Evolutionary conservation across 2,329 filamentous ascomycete species (phyloP).

Genomic region (Aspergillus hortae): DNA sequence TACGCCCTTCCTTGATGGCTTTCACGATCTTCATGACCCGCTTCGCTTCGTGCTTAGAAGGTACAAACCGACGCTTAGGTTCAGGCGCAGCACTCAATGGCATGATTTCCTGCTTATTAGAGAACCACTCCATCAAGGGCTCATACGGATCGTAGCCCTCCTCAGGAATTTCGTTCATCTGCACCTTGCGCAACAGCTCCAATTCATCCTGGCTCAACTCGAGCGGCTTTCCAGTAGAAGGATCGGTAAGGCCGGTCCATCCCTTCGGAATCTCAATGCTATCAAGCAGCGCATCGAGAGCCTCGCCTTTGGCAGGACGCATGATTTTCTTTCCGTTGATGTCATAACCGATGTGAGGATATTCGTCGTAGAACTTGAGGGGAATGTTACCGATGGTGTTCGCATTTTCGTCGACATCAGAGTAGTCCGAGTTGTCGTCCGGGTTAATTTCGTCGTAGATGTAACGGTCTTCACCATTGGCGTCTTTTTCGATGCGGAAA

Average conservation of each 20-base stretch:
- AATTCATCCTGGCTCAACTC: constrained; percentile 84
- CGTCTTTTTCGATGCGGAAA: constrained; percentile 68
- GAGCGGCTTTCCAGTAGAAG: constrained; percentile 86
- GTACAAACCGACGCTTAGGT: constrained; percentile 90
- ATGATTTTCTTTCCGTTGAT: constrained; percentile 99
- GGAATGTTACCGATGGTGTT: constrained; percentile 98
- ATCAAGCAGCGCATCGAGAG: constrained; percentile 86
- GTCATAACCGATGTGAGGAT: constrained; percentile 97
- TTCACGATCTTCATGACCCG: constrained; percentile 95
- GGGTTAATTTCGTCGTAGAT: constrained; percentile 92
- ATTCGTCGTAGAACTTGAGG: constrained; percentile 91
- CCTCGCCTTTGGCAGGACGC: constrained; percentile 89
- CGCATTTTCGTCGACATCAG: constrained; percentile 69
- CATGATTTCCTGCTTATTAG: constrained; percentile 86
- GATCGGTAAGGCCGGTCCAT: constrained; percentile 94
- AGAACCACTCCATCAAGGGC: constrained; percentile 92
- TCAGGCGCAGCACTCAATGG: constrained; percentile 91
- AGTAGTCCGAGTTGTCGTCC: constrained; percentile 93
- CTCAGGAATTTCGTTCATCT: constrained; percentile 81
- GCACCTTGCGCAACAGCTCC: constrained; percentile 81
- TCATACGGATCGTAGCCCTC: constrained; percentile 93
- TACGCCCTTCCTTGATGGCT: constrained; percentile 90
- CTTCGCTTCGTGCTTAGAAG: constrained; percentile 95
- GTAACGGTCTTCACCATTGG: constrained; percentile 86
- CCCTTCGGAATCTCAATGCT: constrained; percentile 96